Evolutionary conservation across 192 early-diverging fungal genomes (phyloP), one percentile per base, ranked within the genome.

Genomic region (Radiomyces spectabilis): DNA sequence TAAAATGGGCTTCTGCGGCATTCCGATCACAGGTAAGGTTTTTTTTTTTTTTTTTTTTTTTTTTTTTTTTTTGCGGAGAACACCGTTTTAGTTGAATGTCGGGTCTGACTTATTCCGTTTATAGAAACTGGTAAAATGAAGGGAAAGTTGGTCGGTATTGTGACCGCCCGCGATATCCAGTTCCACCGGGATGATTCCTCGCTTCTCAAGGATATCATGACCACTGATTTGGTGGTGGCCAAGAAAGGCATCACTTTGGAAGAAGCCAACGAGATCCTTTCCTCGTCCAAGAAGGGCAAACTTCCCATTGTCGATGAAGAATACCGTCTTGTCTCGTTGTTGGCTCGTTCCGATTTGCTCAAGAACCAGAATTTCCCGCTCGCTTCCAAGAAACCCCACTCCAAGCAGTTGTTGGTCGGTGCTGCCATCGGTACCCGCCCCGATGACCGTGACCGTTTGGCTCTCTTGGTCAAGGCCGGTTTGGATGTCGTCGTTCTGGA

Each of bases 401-500:
- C 89, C 42, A 91, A 92, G 75, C 95, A 98, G 72, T 78, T 98
- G 41, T 84, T 98, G 53, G 86, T 82, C 51, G 95, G 90, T 53
- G 95, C 95, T 26, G 93, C 95, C 57, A 83, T 96, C 50, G 87
- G 86, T 49, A 96, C 95, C 25, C 91, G 93, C 49, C 79, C 80
- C 8, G 92, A 90, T 55, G 95, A 98, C 74, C 83, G 81, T 59
- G 75, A 79, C 6, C 83, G 95, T 44, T 76, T 98, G 49, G 66
- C 63, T 30, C 81, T 88, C 39, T 82, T 98, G 35, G 93, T 93
- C 2, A 85, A 91, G 13, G 93, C 95, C 45, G 95, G 95, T 9
- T 75, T 98, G n/a, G 95, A 98, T 68, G 84, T 98, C 53, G 86
- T 98, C 18, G 80, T 98, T 31, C 75, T 98, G 53, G 95, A 98